These are phyloP conservation scores for Prillingera fragicola DNA, from an alignment of 1,284 basidiomycete species.

Conservation along the genomic window DNA sequence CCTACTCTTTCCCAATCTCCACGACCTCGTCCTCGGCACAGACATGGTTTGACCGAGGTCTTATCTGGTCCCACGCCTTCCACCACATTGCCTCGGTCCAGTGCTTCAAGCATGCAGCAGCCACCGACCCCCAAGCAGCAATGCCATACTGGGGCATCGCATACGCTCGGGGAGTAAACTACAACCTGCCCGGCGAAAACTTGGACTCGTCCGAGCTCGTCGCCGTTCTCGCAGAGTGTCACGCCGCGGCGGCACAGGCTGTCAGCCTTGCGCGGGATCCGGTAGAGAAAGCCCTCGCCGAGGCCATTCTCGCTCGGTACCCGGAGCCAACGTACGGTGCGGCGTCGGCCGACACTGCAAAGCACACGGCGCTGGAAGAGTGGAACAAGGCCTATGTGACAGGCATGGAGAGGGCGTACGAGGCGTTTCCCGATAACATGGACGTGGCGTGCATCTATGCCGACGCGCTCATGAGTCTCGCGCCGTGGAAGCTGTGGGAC, in stretches of 20 bases:
- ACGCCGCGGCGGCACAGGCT: slow-evolving; percentile 7
- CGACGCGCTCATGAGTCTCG: slow-evolving; percentile 36
- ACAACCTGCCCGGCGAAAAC: slow-evolving; percentile 35
- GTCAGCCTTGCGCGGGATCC: slow-evolving; percentile 3
- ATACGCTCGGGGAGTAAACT: slow-evolving; percentile 39
- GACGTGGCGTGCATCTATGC: slow-evolving; percentile 38
- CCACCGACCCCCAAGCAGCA: slow-evolving; percentile 24
- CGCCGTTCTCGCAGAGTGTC: slow-evolving; percentile 9
- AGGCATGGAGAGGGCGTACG: slow-evolving; percentile 35
- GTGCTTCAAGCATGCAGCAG: slow-evolving; percentile 32
- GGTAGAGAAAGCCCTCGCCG: slow-evolving; percentile 10
- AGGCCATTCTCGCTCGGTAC: slow-evolving; percentile 15
- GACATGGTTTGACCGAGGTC: slow-evolving; percentile 40
- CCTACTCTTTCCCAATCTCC: slow-evolving; percentile 12
- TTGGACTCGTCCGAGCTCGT: slow-evolving; percentile 19
- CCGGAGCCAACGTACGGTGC: too few relatives aligned
- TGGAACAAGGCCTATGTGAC: slow-evolving; percentile 29
- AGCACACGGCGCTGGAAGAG: not conserved
- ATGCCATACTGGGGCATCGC: slow-evolving; percentile 42
- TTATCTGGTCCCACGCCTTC: slow-evolving; percentile 40
- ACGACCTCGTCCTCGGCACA: slow-evolving; percentile 29
- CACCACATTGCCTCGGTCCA: slow-evolving; percentile 34
- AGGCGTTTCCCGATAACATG: slow-evolving; percentile 18
- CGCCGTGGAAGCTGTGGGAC: slow-evolving; percentile 43
- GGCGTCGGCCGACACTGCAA: not conserved